Evolutionary conservation across 1,284 basidiomycete genomes (phyloP), one percentile per base, ranked within the genome.

Genomic region (Ceratobasidium sp.): DNA sequence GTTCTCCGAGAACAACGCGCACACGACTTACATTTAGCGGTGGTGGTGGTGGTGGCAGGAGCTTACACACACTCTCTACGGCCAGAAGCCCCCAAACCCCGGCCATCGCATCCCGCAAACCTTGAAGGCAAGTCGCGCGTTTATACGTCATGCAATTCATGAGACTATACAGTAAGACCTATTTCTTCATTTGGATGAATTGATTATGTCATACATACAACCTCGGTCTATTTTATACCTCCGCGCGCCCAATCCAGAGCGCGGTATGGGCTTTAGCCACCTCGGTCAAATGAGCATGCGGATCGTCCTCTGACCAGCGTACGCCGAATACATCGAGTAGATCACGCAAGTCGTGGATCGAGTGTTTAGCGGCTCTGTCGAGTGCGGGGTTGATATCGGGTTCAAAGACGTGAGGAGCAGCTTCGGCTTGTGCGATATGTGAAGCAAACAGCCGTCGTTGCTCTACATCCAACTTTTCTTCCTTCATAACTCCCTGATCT

Each of bases 251-350:
- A 46, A 39, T 63, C 71, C 71, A 73, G 1, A 73, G 18, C 3
- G 39, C 39, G 12, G 71, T 73, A 39, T 73, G 71, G 1, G 20
- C n/a, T 46, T 63, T 73, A 3, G 71, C 56, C 4, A 58, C 9
- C 46, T 73, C 71, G 3, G 60, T 63, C 20, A 73, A 46, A 7
- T 23, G n/a, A 12, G 39, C 58, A 53, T 73, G 71, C 20, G 71
- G 23, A 3, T 63, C 71, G 2, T 63, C 58, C 12, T 61, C 44
- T 33, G 23, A 3, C 71, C 71, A 73, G 4, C 3, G 18, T 9
- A 63, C 71, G 9, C 71, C 68, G 42, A 71, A 71, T n/a, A 71
- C 68, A 15, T 71, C 53, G 68, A 71, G 68, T 28, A 71, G 42
- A 58, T 10, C 68, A 18, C 53, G 23, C 4, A 71, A 33, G 23